Conservation (phyloP, 2,329 filamentous ascomycete genomes). For the Colletotrichum sidae region DNA sequence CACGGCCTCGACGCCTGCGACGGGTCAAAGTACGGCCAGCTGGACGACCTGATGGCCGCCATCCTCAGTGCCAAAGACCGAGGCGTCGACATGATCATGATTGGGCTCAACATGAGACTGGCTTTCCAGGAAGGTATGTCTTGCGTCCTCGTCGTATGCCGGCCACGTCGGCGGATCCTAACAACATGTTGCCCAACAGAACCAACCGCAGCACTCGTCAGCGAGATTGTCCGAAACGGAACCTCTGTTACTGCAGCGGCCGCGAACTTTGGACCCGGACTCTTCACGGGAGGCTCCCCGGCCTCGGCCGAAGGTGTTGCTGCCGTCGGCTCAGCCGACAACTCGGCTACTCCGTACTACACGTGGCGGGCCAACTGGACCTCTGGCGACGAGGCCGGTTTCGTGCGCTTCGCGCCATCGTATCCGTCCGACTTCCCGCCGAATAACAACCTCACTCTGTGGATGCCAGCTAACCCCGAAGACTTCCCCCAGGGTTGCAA, state of each 20-base stretch:
- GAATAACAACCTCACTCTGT: not conserved
- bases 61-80: not conserved
- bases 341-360: constrained; percentile 5
- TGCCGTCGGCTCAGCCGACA: not conserved
- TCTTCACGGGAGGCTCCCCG: not conserved
- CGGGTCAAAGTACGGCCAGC: not conserved
- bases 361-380: not conserved
- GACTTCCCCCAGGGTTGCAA: not conserved
- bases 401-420: not conserved
- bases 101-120: not conserved
- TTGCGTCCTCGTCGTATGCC: too few relatives aligned
- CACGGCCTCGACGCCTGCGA: not conserved
- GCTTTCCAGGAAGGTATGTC: not conserved
- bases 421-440: not conserved
- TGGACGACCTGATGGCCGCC: not conserved
- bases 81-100: not conserved
- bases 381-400: not conserved
- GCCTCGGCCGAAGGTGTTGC: not conserved
- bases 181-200: not conserved
- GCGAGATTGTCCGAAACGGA: not conserved
- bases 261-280: not conserved
- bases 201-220: not conserved
- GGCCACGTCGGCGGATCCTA: too few relatives aligned
- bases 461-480: not conserved
- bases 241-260: not conserved